Base-by-base conservation (phyloP, 2,329 filamentous ascomycete genomes). In the Phyllosticta citrichinensis region DNA sequence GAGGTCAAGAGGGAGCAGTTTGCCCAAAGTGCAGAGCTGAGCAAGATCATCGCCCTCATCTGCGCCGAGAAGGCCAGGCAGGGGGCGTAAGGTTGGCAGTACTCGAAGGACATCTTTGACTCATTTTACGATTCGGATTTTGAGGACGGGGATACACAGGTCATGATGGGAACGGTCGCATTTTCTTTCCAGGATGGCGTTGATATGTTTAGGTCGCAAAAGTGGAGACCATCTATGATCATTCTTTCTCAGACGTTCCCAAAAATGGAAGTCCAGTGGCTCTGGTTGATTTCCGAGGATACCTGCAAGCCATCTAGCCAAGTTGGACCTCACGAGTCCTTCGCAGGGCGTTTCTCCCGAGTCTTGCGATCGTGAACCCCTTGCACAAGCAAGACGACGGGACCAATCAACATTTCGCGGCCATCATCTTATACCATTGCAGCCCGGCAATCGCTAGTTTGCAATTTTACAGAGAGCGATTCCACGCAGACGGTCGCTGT, bases 51-150 rank as follows among this genome's bases (percentile, higher is more conserved):
- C 63, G 78, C 78, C 1, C 65, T 80, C 64, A 80, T 80, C 60
- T 80, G 78, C 65, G 75, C 78, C 2, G 78, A 80, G 73, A 80
- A 80, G 70, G 78, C 78, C 5, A 73, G 78, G 64, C 78, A 80
- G 65, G 76, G 77, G 14, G 72, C 71, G 55, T 74, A 27, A 20
- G 10, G 2, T n/a, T 5, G 22, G 6, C 10, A 8, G 11, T 27
- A 10, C 54, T 20, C n/a, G 14, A 9, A 5, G 40, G 17, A 47
- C 2, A 47, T n/a, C 6, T 47, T n/a, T 47, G 40, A 47, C 8
- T 17, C 40, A 47, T n/a, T 47, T 47, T 47, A 47, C 17, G 40
- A 47, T 5, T 47, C n/a, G 40, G 40, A 14, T n/a, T n/a, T 47
- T n/a, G 4, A n/a, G 40, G n/a, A n/a, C n/a, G 40, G n/a, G 40